Base-by-base conservation (phyloP, 306 rosid genomes). In the Sechiopsis laciniata region DNA sequence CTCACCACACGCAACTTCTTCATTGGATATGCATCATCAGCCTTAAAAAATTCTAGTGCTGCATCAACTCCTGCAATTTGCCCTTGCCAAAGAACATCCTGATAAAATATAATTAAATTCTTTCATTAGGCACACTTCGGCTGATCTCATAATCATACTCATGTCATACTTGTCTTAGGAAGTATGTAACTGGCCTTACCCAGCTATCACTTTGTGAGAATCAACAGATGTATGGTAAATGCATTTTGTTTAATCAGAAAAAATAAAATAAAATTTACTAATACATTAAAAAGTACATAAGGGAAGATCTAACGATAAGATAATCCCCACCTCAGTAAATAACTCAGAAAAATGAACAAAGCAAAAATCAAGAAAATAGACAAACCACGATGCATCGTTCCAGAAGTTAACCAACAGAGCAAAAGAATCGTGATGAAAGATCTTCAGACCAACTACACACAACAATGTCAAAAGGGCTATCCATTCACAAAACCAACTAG, bases 81-180 rank as follows among this genome's bases (percentile, higher is more conserved):
- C 74, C 98, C 98, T 86, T 90, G 90, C 98, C 98, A 94, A 81
- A 80, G 87, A 66, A 90, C 87, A 83, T 94, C 98, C 97, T 94
- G 61, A 73, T 45, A 20, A 66, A 66, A 45, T 45, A 37, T 66
- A 16, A 21, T 50, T 22, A 70, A n/a, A 51, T 21, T 63, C 51
- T 12, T 15, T 35, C 10, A 15, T 15, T 16, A 62, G 51, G 20
- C 57, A 69, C 37, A 10, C 14, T 40, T 17, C n/a, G 45, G 64
- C n/a, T 12, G 32, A 58, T 22, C 46, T 61, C 50, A 17, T 6
- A 10, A 37, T 40, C 29, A 17, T 40, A 8, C 42, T 64, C 71
- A 10, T 24, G 1, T n/a, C 8, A 15, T n/a, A 17, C 24, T 40
- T 63, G 19, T 22, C 65, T 19, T 37, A 10, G 26, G n/a, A 21